Percentiles rank a stretch among this genome's conserved stretches.
phyloP scores from a whole-genome alignment of 257 asterid genomes.

The Coffea eugenioides region DNA sequence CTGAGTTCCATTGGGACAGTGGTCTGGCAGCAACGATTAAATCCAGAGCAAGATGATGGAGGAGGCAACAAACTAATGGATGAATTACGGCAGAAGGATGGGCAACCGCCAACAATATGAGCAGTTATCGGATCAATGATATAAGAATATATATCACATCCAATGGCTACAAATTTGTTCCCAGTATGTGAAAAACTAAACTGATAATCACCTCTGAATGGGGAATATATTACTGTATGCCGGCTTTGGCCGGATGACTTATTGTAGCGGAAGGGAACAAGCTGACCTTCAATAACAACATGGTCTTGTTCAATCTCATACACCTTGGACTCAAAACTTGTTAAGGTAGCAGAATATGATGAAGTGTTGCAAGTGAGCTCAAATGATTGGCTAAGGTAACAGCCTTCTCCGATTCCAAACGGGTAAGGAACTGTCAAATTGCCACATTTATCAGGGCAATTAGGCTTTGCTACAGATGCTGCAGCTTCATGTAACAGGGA shows the following conservation, averaged over 20 bases:
- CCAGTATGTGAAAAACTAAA: slow-evolving; percentile 11
- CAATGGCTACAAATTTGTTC: slow-evolving; percentile 29
- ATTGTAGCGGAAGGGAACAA: neutral
- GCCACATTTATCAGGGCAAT: slow-evolving; percentile 33
- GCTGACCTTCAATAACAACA: neutral
- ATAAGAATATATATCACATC: slow-evolving; percentile 33
- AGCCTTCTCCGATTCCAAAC: slow-evolving; percentile 28
- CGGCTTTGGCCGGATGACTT: slow-evolving; percentile 16
- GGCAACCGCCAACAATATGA: no score
- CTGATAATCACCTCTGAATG: neutral
- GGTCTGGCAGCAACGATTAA: no score
- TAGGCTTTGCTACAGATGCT: neutral
- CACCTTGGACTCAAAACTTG: no score
- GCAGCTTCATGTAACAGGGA: slow-evolving; percentile 9
- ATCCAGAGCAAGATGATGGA: no score
- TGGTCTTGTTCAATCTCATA: slow-evolving; percentile 18
- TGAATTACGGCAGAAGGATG: no score
- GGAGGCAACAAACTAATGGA: no score
- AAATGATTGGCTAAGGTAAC: slow-evolving; percentile 23
- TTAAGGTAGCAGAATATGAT: no score
- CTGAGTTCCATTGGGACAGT: no score
- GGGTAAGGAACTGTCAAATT: slow-evolving; percentile 26
- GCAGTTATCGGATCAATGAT: slow-evolving; percentile 7
- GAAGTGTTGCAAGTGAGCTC: slow-evolving; percentile 16
- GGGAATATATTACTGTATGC: no score